These are phyloP conservation scores for Stemphylium lycopersici DNA, from an alignment of 2,329 filamentous ascomycete species.

Conservation along the genomic window DNA sequence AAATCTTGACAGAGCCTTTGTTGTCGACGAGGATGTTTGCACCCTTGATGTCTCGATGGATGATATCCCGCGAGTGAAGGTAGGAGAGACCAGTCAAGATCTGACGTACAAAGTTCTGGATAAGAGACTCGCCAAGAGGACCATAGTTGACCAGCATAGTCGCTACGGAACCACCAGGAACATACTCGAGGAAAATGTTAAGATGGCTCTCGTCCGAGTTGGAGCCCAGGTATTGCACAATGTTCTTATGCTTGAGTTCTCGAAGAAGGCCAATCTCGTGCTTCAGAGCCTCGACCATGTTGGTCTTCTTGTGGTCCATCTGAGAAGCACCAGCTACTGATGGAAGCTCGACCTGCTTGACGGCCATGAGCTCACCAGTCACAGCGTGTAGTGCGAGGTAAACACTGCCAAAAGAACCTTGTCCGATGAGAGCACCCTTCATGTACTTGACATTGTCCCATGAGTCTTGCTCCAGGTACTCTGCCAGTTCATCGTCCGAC, in stretches of 20 bases:
- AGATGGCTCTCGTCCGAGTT: constrained; percentile 88
- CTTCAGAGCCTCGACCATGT: constrained; percentile 97
- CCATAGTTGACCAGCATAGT: constrained; percentile 99
- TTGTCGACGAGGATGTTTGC: constrained; percentile 99
- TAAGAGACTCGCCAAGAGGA: constrained; percentile 87
- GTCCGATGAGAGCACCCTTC: constrained; percentile 96
- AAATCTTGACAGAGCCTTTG: constrained; percentile 98
- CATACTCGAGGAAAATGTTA: constrained; percentile 99
- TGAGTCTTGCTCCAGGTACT: constrained; percentile 89
- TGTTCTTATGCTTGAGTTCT: constrained; percentile 93
- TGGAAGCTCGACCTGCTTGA: constrained; percentile 96
- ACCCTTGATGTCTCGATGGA: constrained; percentile 98
- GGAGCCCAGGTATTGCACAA: constrained; percentile 96
- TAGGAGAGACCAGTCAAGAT: constrained; percentile 93
- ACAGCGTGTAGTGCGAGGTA: constrained; percentile 94
- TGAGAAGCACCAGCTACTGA: constrained; percentile 75
- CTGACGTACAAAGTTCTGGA: constrained; percentile 95
- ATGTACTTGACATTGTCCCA: constrained; percentile 99
- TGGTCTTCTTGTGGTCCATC: constrained; percentile 87
- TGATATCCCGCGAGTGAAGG: constrained; percentile 92
- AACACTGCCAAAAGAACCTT: constrained; percentile 95
- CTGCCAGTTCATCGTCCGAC: constrained; percentile 83
- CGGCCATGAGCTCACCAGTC: constrained; percentile 94
- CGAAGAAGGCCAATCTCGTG: constrained; percentile 93
- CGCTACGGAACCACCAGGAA: constrained; percentile 94